Evolutionary conservation across 768 basidiomycete species (phyloP).

Genomic region (Leccinum aurantiacum): DNA sequence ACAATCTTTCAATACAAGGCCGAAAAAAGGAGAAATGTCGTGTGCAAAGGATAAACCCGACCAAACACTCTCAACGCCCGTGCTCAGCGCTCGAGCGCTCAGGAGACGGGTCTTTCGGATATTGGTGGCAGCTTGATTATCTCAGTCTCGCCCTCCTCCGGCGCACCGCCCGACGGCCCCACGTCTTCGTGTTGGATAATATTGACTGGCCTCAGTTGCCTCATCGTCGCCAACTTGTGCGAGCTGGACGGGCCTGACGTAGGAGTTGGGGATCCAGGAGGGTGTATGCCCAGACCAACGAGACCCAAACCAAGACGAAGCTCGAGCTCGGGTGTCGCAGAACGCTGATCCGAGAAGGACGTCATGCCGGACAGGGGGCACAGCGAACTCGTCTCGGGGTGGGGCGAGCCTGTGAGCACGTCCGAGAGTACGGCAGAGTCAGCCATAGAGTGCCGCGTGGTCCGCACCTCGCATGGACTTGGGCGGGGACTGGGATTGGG

Average conservation of each 20-base stretch:
- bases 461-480: too few relatives aligned
- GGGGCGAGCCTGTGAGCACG: constrained; percentile 19
- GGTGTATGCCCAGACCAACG: not conserved
- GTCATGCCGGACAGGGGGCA: constrained; percentile 28
- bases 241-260: constrained; percentile 27
- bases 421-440: constrained; percentile 19
- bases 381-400: constrained; percentile 8
- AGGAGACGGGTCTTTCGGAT: constrained; percentile 30
- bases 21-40: too few relatives aligned
- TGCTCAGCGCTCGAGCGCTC: too few relatives aligned
- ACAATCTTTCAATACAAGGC: not conserved
- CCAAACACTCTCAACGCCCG: too few relatives aligned
- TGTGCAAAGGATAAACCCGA: too few relatives aligned
- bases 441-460: constrained; percentile 21
- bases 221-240: too few relatives aligned
- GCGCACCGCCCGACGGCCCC: too few relatives aligned
- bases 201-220: too few relatives aligned
- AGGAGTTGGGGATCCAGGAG: constrained; percentile 20
- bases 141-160: constrained; percentile 39
- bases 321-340: constrained; percentile 44
- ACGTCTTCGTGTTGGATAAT: too few relatives aligned
- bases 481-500: constrained; percentile 19
- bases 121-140: constrained; percentile 75
- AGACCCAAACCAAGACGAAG: constrained; percentile 24
- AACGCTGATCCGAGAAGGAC: constrained; percentile 37